These are phyloP conservation scores for Neurospora sp. DNA, from an alignment of 2,329 filamentous ascomycete species.

Conservation along the genomic window DNA sequence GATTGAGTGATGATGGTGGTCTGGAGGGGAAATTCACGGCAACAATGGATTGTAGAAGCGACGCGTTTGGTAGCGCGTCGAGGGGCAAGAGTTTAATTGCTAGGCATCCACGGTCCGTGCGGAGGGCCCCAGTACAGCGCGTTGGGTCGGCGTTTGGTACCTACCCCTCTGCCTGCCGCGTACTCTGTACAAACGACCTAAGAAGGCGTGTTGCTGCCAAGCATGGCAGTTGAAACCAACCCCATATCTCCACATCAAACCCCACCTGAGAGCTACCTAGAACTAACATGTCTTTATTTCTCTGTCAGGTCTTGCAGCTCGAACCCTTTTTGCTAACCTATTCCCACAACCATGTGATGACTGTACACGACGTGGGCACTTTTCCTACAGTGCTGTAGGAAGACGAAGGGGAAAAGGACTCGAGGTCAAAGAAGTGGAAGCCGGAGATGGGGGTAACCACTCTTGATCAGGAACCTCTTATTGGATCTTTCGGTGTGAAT, in stretches of 20 bases:
- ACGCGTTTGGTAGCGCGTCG: slow-evolving; percentile 16
- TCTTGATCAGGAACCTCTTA: neutral
- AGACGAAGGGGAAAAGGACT: neutral
- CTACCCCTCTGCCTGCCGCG: neutral
- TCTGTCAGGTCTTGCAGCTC: neutral
- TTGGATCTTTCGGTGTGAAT: neutral
- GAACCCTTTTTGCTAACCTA: neutral
- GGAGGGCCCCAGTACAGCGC: neutral
- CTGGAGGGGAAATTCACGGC: neutral
- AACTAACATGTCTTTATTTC: neutral
- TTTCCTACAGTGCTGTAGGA: neutral
- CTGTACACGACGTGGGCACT: neutral
- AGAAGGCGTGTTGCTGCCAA: neutral
- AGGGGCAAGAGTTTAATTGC: slow-evolving; percentile 14
- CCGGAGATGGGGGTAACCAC: neutral
- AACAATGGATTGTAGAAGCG: slow-evolving; percentile 8
- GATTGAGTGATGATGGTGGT: neutral
- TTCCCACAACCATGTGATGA: neutral
- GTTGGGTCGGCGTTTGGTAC: neutral
- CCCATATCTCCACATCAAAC: neutral
- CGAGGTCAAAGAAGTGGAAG: neutral
- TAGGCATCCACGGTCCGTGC: slow-evolving; percentile 10
- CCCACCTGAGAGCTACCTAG: neutral
- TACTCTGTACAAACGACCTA: neutral
- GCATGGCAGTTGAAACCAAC: neutral